These are phyloP conservation scores for Rhodotorula paludigena DNA, from an alignment of 768 basidiomycete genomes.

Conservation along the genomic window DNA sequence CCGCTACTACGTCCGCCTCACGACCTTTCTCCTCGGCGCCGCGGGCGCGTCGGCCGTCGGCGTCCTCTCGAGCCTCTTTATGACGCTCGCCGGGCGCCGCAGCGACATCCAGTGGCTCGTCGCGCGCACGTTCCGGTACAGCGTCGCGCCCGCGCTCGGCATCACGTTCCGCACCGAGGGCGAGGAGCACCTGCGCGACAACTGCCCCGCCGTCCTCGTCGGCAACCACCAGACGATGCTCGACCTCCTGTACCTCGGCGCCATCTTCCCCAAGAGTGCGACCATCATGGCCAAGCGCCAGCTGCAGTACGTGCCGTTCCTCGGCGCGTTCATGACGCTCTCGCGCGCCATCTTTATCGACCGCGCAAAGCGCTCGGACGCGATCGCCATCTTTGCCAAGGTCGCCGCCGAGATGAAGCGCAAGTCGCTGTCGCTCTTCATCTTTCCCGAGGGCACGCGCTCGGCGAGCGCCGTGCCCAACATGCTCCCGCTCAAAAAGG, in stretches of 20 bases:
- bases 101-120: conserved; percentile 66
- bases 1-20: conserved; percentile 35
- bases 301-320: conserved; percentile 69
- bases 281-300: conserved; percentile 92
- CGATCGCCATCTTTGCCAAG: conserved; percentile 66
- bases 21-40: conserved; percentile 31
- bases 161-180: conserved; percentile 75
- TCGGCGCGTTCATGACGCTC: conserved; percentile 83
- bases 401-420: conserved; percentile 67
- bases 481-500: conserved; percentile 90
- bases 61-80: conserved; percentile 60
- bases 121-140: conserved; percentile 72
- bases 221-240: conserved; percentile 92
- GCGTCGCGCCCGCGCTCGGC: conserved; percentile 62
- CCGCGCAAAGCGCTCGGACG: conserved; percentile 60
- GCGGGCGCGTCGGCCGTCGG: conserved; percentile 61
- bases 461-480: conserved; percentile 61
- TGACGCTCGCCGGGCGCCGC: conserved; percentile 61
- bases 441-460: conserved; percentile 95
- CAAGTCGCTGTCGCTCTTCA: conserved; percentile 67
- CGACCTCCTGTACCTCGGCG: conserved; percentile 63
- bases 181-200: conserved; percentile 66
- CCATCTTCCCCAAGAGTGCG: conserved; percentile 73
- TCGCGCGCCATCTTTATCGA: conserved; percentile 89
- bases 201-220: conserved; percentile 54